Percentiles rank a stretch among this genome's conserved stretches.
These are phyloP conservation scores for Helichrysum umbraculigerum DNA, from an alignment of 129 eudicot species.

Conservation along the genomic window DNA sequence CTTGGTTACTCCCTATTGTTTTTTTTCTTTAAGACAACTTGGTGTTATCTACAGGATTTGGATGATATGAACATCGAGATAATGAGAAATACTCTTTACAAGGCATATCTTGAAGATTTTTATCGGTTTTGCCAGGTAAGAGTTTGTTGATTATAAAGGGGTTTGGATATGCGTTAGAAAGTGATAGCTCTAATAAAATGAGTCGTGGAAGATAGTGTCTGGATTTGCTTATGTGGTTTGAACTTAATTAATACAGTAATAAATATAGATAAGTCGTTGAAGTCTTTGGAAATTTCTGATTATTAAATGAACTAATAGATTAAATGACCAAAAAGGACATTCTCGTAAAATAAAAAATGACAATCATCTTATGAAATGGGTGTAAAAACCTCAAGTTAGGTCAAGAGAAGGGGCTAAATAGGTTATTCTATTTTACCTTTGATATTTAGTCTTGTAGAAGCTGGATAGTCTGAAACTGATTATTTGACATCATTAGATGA, in stretches of 20 bases:
- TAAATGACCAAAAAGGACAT: neutral
- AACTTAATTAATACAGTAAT: too few relatives aligned
- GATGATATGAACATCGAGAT: constrained; percentile 99
- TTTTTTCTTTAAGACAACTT: neutral
- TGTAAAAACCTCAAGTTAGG: neutral
- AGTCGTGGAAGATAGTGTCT: neutral
- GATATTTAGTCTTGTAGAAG: neutral
- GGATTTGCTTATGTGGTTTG: neutral
- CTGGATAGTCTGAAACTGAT: neutral
- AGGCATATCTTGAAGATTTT: constrained; percentile 98
- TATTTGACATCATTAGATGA: neutral
- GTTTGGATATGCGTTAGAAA: neutral
- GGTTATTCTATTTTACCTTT: neutral
- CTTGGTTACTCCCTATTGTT: neutral
- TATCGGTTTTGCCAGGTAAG: constrained; percentile 86
- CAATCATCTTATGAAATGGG: neutral
- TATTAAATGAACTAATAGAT: neutral
- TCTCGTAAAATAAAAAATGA: neutral
- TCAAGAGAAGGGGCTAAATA: neutral
- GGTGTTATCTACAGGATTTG: constrained; percentile 61
- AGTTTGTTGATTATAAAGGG: constrained; percentile 1
- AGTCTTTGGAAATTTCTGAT: neutral
- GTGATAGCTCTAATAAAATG: neutral
- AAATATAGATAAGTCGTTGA: neutral
- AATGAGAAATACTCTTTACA: constrained; percentile 96